Conservation (phyloP, 441 rosid genomes). For the Gossypium gossypioides region DNA sequence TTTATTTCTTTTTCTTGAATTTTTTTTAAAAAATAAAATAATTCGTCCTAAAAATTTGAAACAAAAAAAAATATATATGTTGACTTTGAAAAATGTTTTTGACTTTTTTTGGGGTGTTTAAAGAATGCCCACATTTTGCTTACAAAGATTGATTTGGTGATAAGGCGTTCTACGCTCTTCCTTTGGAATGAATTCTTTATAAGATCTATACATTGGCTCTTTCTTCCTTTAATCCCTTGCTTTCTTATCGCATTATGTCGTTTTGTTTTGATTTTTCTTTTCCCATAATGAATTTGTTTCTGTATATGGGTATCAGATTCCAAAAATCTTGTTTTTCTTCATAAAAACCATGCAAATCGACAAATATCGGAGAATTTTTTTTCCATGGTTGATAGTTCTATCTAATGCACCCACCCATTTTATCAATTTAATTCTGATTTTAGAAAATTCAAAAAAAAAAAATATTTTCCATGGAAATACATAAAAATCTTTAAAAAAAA, state of each 20-base stretch:
- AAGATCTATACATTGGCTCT: slow-evolving; percentile 7
- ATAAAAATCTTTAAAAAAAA: no score
- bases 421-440: no score
- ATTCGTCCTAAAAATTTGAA: neutral
- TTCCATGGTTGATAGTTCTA: neutral
- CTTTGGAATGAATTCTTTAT: neutral
- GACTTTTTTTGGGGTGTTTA: no score
- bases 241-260: slow-evolving; percentile 4
- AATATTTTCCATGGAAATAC: neutral
- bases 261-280: neutral
- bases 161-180: neutral
- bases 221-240: slow-evolving; percentile 4
- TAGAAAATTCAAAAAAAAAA: no score
- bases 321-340: neutral
- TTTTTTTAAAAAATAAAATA: neutral
- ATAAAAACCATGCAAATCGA: neutral
- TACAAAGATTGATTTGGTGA: neutral
- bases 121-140: neutral
- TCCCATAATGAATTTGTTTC: neutral
- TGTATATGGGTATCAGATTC: slow-evolving; percentile 13
- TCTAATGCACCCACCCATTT: neutral
- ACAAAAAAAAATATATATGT: neutral
- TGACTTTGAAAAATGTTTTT: no score
- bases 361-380: neutral
- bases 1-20: neutral